Base-by-base conservation (phyloP, 352 stramenopile genomes). In the Phytophthora ohioensis region DNA sequence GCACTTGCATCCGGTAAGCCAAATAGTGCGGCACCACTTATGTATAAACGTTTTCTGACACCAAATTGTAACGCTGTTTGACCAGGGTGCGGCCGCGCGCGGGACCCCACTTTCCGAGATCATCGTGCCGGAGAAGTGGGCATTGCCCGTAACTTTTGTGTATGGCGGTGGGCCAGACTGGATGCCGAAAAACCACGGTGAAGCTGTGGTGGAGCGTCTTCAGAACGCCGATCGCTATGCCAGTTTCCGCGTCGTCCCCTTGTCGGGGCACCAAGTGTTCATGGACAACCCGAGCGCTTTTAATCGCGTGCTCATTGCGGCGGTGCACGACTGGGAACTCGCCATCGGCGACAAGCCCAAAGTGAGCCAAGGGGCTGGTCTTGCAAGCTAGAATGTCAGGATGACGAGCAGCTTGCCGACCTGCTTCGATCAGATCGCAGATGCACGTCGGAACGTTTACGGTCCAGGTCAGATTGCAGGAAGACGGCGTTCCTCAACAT, bases 221-320 rank as follows among this genome's bases (percentile, higher is more conserved):
- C 70, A 90, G 52, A 76, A 77, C 11, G 34, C 56, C 12, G 15
- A 65, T 6, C 74, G 84, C 53, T 87, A 90, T 47, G 80, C 82
- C 2, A 78, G 69, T 4, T 81, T 91, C 48, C 80, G 76, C 2
- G 73, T 88, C 34, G 82, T 92, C 11, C 83, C 85, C 21, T 60
- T 78, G 4, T 81, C 85, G 0, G 83, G 85, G 3, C 85, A 92
- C 51, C 85, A 92, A 59, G 81, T 92, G 15, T 92, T 92, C 63
- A 84, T 92, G 83, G 85, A 92, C 74, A 91, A 92, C 63, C 77
- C 83, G 6, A 66, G 39, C n/a, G 85, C 78, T 30, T 91, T 91
- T 48, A 89, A 91, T 57, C 64, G 73, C 13, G 81, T 87, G 41
- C 45, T 93, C 12, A 80, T 84, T n/a, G 53, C 62, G 41, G 57